Base-by-base conservation (phyloP, 805 yeast species). In the Zygosaccharomyces bisporus region DNA sequence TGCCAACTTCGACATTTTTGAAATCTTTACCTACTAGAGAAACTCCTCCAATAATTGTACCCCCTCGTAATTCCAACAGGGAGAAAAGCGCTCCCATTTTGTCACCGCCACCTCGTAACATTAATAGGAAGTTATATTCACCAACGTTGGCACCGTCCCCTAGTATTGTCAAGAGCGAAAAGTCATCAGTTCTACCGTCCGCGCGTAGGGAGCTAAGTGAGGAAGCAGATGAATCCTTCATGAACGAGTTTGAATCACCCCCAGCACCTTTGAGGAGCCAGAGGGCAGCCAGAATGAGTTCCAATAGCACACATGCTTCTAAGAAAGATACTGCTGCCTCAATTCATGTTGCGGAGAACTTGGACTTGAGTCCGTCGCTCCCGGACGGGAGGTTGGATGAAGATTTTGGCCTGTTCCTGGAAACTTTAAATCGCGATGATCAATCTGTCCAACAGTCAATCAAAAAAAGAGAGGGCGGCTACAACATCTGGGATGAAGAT, bases 401-500 rank as follows among this genome's bases (percentile, higher is more conserved):
- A 5, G 56, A 54, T 20, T 45, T 55, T 8, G 54, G 46, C 3
- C 35, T 40, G 7, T 45, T 45, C 18, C 42, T 56, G 23, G 49
- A 49, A 9, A 42, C 45, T 8, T 32, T 52, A 8, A 53, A 45
- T 24, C 39, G 40, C 17, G 55, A 51, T 24, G 43, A 47, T 19
- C 37, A 41, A 12, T 51, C 57, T 6, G 21, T 44, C 34, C 35
- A 44, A 5, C 19, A 50, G 9, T 36, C 43, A 2, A 34, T 27
- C 7, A 18, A 31, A 17, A 38, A 7, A 4, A 20, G 29, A 20
- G 27, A 39, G 10, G 46, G 40, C 1, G 39, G 39, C 8, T 46
- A 47, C 30, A 49, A 50, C 34, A 43, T 52, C 27, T 52, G 56
- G 56, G 44, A 35, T 20, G 40, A 45, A 13, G 49, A 50, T 33